These are phyloP conservation scores for Vicia faba DNA, from an alignment of 306 rosid species.

Conservation along the genomic window DNA sequence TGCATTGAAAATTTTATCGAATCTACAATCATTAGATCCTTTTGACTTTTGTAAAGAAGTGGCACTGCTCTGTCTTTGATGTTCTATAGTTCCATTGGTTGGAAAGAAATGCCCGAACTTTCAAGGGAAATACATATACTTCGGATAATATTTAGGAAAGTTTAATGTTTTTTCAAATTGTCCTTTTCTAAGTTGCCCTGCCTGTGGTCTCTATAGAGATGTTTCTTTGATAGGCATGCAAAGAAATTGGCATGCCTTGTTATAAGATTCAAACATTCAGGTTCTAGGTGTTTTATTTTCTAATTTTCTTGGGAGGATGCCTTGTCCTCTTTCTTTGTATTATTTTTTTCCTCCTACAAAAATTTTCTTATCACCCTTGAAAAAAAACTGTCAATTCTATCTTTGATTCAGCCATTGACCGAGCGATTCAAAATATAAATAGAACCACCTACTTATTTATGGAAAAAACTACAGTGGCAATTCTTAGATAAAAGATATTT, in stretches of 20 bases:
- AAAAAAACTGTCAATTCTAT: conserved; percentile 7
- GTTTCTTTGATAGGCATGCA: conserved; percentile 4
- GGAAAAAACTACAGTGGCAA: conserved; percentile 22
- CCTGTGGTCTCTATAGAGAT: not conserved
- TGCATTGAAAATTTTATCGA: not conserved
- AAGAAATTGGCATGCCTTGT: conserved; percentile 4
- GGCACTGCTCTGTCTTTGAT: not conserved
- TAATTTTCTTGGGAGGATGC: conserved; percentile 3
- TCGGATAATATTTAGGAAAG: not conserved
- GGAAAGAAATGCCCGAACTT: conserved; percentile 25
- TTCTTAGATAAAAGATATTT: conserved; percentile 11
- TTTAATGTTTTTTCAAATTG: not conserved
- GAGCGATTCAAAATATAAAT: conserved; percentile 14
- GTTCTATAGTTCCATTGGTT: conserved; percentile 5
- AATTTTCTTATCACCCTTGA: not conserved
- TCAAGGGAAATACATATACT: conserved; percentile 7
- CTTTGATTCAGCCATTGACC: conserved; percentile 9
- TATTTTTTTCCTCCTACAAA: conserved; percentile 2
- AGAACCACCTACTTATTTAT: conserved; percentile 12
- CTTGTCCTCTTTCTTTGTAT: conserved; percentile 26
- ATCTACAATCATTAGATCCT: conserved; percentile 17
- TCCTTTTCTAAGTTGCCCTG: not conserved
- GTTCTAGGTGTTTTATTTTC: conserved; percentile 16
- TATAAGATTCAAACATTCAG: conserved; percentile 7
- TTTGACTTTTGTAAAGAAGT: conserved; percentile 8